phyloP scores from a whole-genome alignment of 345 rosid genomes.

The Bretschneidera sinensis region DNA sequence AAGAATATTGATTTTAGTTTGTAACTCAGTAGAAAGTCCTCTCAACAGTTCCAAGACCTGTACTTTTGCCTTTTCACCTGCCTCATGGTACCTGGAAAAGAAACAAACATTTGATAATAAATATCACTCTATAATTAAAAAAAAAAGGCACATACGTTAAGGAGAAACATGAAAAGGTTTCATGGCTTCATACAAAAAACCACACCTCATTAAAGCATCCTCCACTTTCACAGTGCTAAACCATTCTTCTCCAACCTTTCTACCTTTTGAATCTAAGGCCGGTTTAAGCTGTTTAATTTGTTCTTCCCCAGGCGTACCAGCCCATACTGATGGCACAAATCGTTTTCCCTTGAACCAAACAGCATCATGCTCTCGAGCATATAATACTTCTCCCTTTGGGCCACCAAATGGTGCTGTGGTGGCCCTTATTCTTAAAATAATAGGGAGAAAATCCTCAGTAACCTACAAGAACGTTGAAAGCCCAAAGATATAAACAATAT shows the following conservation, averaged over 20 bases:
- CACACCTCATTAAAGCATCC: constrained; percentile 66
- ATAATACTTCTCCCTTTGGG: constrained; percentile 76
- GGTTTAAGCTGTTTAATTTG: constrained; percentile 89
- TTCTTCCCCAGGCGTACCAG: constrained; percentile 83
- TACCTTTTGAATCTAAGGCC: constrained; percentile 87
- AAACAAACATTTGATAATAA: neutral
- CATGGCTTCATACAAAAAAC: neutral
- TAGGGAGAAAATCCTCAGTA: constrained; percentile 78
- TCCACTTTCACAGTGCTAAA: constrained; percentile 81
- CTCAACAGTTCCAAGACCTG: constrained; percentile 78
- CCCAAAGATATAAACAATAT: constrained; percentile 4
- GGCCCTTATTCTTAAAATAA: constrained; percentile 71
- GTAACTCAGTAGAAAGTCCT: constrained; percentile 77
- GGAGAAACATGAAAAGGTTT: neutral
- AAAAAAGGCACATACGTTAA: neutral
- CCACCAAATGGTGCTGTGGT: constrained; percentile 73
- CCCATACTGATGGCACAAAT: constrained; percentile 80
- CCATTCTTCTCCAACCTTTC: constrained; percentile 98
- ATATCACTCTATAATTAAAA: constrained; percentile 3
- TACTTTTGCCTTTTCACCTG: constrained; percentile 63
- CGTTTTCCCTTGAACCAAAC: constrained; percentile 95
- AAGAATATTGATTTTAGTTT: constrained; percentile 70
- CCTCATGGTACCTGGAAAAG: constrained; percentile 74
- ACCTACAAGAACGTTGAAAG: constrained; percentile 39
- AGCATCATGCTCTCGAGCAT: constrained; percentile 89